Evolutionary conservation across 2,329 filamentous ascomycete genomes (phyloP).

Genomic region (Mycocentrospora acerina): DNA sequence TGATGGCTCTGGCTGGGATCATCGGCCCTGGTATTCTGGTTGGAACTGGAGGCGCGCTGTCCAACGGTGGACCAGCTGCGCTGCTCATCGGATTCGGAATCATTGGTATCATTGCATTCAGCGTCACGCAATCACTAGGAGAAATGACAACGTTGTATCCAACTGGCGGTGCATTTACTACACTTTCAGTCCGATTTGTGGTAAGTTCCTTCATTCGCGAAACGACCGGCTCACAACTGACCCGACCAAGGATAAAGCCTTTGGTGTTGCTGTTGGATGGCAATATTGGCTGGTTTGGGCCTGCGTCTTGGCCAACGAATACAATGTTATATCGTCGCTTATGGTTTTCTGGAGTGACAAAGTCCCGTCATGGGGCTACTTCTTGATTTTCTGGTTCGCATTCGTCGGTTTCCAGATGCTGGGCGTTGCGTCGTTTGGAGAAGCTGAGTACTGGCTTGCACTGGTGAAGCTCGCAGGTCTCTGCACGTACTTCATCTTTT

Average conservation of each 20-base stretch:
- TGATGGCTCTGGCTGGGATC: constrained; percentile 55
- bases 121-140: constrained; percentile 72
- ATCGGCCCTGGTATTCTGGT: constrained; percentile 72
- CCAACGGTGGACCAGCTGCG: constrained; percentile 69
- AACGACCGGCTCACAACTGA: too few relatives aligned
- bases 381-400: constrained; percentile 45
- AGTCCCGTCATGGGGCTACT: constrained; percentile 45
- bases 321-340: constrained; percentile 68
- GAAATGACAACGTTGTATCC: constrained; percentile 75
- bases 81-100: constrained; percentile 74
- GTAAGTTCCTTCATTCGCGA: too few relatives aligned
- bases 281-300: constrained; percentile 60
- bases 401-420: constrained; percentile 44
- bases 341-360: constrained; percentile 65
- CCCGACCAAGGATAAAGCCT: constrained; percentile 24
- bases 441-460: constrained; percentile 48
- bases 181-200: constrained; percentile 65
- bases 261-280: constrained; percentile 33
- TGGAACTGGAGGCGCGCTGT: constrained; percentile 68
- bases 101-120: constrained; percentile 67
- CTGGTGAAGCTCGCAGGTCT: constrained; percentile 43
- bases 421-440: constrained; percentile 45
- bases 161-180: constrained; percentile 70
- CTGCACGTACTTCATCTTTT: constrained; percentile 44
- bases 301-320: constrained; percentile 68